phyloP scores from a whole-genome alignment of 176 grass and related monocot genomes.

The Bolboschoenus planiculmis region DNA sequence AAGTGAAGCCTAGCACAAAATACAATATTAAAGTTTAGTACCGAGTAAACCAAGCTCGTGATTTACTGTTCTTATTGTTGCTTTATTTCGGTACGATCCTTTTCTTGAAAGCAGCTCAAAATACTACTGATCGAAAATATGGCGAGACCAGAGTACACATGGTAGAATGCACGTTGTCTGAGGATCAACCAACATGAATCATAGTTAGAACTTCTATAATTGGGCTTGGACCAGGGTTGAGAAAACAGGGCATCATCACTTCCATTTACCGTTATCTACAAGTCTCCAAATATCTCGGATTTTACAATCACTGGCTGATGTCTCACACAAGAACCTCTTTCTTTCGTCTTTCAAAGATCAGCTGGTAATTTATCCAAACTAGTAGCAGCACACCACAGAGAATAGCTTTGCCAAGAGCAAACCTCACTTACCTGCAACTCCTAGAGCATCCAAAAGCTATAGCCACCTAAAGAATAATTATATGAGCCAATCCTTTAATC shows the following conservation, averaged over 20 bases:
- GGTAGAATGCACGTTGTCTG: not conserved
- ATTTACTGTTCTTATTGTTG: not conserved
- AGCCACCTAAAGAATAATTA: slow-evolving; percentile 16
- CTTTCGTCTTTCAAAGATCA: not conserved
- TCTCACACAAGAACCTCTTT: not conserved
- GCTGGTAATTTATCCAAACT: not conserved
- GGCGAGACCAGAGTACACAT: not conserved
- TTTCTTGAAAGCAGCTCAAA: not conserved
- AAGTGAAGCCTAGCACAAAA: not conserved
- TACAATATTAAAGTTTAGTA: not conserved
- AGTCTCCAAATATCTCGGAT: not conserved
- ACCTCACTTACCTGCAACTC: not conserved
- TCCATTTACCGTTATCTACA: not conserved
- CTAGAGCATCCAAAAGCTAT: not conserved
- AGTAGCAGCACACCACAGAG: not conserved
- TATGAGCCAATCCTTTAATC: slow-evolving; percentile 56
- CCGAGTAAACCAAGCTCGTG: not conserved
- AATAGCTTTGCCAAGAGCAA: not conserved
- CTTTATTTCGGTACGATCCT: not conserved
- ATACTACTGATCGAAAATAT: not conserved
- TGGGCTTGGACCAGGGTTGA: not conserved
- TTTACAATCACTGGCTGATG: not conserved
- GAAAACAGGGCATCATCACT: not conserved
- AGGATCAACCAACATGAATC: not conserved
- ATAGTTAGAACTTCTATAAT: not conserved